Conservation (phyloP, 2,329 filamentous ascomycete genomes). For the Claviceps sp. region DNA sequence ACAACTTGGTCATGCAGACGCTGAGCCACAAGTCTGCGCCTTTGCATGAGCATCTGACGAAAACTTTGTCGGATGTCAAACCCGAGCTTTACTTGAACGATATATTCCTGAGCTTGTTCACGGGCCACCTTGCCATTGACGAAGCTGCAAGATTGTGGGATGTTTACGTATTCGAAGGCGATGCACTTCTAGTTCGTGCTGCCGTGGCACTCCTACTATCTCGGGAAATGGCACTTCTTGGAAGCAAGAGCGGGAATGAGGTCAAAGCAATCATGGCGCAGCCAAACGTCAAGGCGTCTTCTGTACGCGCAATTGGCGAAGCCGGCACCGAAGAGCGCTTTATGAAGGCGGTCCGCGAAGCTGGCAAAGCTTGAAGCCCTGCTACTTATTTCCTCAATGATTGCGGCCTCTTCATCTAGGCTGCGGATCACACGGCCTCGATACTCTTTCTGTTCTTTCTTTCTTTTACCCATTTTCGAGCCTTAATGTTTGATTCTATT, state of each 20-base stretch:
- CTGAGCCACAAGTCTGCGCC: conserved; percentile 49
- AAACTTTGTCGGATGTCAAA: conserved; percentile 29
- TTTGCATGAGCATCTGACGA: conserved; percentile 51
- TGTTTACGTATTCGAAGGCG: conserved; percentile 71
- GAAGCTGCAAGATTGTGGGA: conserved; percentile 66
- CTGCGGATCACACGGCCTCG: not conserved
- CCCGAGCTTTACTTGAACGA: conserved; percentile 42
- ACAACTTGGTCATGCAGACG: conserved; percentile 54
- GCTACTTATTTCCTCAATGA: not conserved
- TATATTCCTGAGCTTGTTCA: conserved; percentile 53
- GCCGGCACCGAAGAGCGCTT: conserved; percentile 34
- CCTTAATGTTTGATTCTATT: conserved; percentile 6
- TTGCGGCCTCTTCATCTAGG: not conserved
- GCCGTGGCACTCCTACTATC: conserved; percentile 52
- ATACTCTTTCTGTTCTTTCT: not conserved
- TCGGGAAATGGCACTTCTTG: conserved; percentile 37
- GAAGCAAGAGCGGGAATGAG: conserved; percentile 30
- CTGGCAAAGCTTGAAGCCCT: conserved; percentile 17
- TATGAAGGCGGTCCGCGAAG: conserved; percentile 22
- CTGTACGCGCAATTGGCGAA: conserved; percentile 24
- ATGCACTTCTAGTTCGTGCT: conserved; percentile 55
- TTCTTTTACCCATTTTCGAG: not conserved
- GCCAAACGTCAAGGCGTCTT: conserved; percentile 16
- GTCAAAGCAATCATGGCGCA: conserved; percentile 25
- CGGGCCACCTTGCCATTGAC: conserved; percentile 49